Evolutionary conservation across 177 flowering plant genomes (phyloP), one percentile per base, ranked within the genome.

Genomic region (Vitis hybrid): DNA sequence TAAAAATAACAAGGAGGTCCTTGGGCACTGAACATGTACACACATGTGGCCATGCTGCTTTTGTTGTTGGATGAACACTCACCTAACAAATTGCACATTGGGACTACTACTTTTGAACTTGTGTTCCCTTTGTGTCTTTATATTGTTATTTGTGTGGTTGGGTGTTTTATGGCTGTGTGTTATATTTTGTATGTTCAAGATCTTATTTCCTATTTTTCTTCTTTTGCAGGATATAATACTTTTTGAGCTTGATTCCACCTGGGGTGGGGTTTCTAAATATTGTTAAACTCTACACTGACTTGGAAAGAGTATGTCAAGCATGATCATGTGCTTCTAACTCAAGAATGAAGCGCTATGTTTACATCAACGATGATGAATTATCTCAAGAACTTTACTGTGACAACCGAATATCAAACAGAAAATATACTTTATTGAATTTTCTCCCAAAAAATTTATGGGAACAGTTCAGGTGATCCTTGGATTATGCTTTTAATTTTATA

Each of bases 361-460:
- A 91, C 79, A 85, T 95, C 68, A 86, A 89, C 66, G 97, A 93
- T 65, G 89, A 87, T 70, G 86, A 86, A 60, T 74, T 82, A 53
- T 77, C 91, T 6, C 80, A 82, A 26, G 87, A 88, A 71, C 77
- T 84, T 62, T 91, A 84, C 71, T 86, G 92, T 74, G 97, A 88
- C 76, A 95, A 95, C 74, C 90, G 97, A 26, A 79, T 95, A 70
- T 95, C 99, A 51, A 95, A 95, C 77, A 82, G 91, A 62, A 95
- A 95, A 72, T 95, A 95, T 72, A 95, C 94, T 18, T n/a, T 93
- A 59, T 71, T 87, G 77, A 95, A 95, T 77, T 95, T 95, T 70
- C 84, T 95, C n/a, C 99, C 99, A 0, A 95, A 95, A 71, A 95
- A 95, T 71, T 79, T 95, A 77, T 91, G 90, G 97, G 99, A 95